Percentiles rank a stretch among this genome's conserved stretches.
These are phyloP conservation scores for Rhododendron kiyosumense DNA, from an alignment of 148 eudicot genomes.

Conservation along the genomic window DNA sequence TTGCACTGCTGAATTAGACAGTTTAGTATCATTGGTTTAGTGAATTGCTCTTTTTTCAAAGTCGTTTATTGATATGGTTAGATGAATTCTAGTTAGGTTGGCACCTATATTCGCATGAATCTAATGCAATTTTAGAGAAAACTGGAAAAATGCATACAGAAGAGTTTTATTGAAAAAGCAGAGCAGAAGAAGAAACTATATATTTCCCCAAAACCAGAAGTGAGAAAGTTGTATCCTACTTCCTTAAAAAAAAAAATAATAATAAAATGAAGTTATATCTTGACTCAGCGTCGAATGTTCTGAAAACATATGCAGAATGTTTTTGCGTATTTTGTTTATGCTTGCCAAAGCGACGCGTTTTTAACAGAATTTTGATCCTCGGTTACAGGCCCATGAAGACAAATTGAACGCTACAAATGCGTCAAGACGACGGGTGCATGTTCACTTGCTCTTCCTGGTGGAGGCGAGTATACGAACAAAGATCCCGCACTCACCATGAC, in stretches of 20 bases:
- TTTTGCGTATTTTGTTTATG: too few species aligned
- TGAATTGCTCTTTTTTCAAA: neutral
- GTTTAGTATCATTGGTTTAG: neutral
- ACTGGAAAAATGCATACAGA: neutral
- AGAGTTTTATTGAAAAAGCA: neutral
- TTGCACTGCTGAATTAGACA: neutral
- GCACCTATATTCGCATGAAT: neutral
- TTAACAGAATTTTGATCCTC: neutral
- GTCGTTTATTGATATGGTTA: neutral
- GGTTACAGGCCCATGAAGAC: conserved; percentile 39
- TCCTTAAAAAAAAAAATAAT: too few species aligned
- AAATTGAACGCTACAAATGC: neutral
- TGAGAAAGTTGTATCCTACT: neutral
- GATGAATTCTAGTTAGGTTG: neutral
- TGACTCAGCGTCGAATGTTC: too few species aligned
- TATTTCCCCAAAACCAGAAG: neutral
- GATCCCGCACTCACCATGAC: conserved; percentile 46
- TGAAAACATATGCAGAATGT: too few species aligned
- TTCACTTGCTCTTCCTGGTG: too few species aligned
- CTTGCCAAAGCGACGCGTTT: neutral
- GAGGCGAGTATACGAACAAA: neutral
- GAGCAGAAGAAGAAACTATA: neutral
- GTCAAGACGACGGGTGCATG: too few species aligned
- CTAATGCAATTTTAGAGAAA: neutral
- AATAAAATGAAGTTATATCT: too few species aligned